Evolutionary conservation across 208 protist species (phyloP).

Genomic region (Leptomonas pyrrhocoris): DNA sequence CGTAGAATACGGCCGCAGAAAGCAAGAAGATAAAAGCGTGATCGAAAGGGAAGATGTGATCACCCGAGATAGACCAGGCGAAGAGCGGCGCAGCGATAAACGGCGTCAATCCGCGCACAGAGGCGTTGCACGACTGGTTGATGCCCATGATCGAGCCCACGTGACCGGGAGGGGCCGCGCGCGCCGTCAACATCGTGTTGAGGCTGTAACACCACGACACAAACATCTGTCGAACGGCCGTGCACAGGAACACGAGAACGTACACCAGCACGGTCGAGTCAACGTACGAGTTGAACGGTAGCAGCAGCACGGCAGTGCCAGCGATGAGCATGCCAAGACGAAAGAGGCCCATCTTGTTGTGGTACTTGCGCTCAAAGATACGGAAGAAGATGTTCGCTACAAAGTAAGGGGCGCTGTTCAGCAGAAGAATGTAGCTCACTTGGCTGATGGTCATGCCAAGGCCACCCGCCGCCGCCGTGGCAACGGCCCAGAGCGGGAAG

Average conservation of each 20-base stretch:
- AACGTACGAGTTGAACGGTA: slow-evolving; percentile 28
- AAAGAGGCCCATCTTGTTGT: slow-evolving; percentile 52
- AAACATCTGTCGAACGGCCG: slow-evolving; percentile 41
- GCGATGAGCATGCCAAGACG: slow-evolving; percentile 30
- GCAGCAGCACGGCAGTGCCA: slow-evolving; percentile 16
- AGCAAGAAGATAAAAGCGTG: slow-evolving; percentile 66
- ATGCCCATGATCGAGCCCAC: slow-evolving; percentile 68
- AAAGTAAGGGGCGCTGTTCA: slow-evolving; percentile 51
- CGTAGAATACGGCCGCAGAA: slow-evolving; percentile 13
- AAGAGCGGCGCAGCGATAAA: slow-evolving; percentile 46
- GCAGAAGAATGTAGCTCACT: slow-evolving; percentile 45
- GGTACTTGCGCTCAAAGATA: slow-evolving; percentile 25
- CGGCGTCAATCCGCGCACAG: slow-evolving; percentile 46
- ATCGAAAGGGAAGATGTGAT: slow-evolving; percentile 52
- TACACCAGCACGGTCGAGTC: slow-evolving; percentile 22
- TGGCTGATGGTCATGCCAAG: slow-evolving; percentile 32
- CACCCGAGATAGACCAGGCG: slow-evolving; percentile 54
- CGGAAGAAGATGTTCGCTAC: slow-evolving; percentile 45
- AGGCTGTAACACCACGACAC: slow-evolving; percentile 58
- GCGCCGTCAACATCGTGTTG: slow-evolving; percentile 63
- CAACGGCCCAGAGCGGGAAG: slow-evolving; percentile 57
- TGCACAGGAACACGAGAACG: slow-evolving; percentile 37
- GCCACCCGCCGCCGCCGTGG: slow-evolving; percentile 30
- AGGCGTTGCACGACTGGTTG: slow-evolving; percentile 55
- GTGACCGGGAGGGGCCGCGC: slow-evolving; percentile 38